phyloP scores from a whole-genome alignment of 1,284 basidiomycete species.

The Lignosus rhinocerotis region DNA sequence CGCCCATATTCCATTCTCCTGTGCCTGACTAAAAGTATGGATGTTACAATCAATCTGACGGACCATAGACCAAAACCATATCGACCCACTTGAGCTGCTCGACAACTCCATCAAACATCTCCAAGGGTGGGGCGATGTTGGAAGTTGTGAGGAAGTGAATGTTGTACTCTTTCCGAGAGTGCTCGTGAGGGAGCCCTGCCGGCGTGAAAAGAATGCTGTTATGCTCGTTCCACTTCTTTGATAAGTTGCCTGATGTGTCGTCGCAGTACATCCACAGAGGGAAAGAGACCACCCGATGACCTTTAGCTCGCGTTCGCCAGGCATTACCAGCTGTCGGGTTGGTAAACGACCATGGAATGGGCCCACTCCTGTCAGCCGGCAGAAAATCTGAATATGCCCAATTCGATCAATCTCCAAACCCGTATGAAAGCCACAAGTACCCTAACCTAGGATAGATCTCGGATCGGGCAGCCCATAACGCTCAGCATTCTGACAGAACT shows the following conservation, averaged over 20 bases:
- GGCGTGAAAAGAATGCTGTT: constrained; percentile 39
- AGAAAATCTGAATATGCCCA: background rate
- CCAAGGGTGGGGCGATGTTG: constrained; percentile 41
- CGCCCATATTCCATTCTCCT: background rate
- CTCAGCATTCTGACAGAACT: no score
- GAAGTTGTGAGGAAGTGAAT: constrained; percentile 44
- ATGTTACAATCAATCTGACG: constrained; percentile 26
- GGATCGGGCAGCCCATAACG: no score
- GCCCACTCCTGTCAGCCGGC: background rate
- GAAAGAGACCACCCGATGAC: background rate
- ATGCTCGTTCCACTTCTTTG: constrained; percentile 48
- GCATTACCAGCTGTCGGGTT: background rate
- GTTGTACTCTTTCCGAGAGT: constrained; percentile 30
- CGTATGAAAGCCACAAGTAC: background rate
- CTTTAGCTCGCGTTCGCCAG: background rate
- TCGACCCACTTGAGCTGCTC: constrained; percentile 11
- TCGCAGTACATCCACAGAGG: constrained; percentile 11
- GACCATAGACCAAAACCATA: constrained; percentile 24
- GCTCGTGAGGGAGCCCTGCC: constrained; percentile 31
- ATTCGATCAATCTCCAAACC: background rate
- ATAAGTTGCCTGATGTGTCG: constrained; percentile 41
- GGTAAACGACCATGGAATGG: background rate
- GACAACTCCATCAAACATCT: constrained; percentile 42
- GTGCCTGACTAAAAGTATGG: background rate
- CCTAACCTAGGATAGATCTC: no score